Conservation (phyloP, 352 stramenopile species). For the Achlya hypogyna region DNA sequence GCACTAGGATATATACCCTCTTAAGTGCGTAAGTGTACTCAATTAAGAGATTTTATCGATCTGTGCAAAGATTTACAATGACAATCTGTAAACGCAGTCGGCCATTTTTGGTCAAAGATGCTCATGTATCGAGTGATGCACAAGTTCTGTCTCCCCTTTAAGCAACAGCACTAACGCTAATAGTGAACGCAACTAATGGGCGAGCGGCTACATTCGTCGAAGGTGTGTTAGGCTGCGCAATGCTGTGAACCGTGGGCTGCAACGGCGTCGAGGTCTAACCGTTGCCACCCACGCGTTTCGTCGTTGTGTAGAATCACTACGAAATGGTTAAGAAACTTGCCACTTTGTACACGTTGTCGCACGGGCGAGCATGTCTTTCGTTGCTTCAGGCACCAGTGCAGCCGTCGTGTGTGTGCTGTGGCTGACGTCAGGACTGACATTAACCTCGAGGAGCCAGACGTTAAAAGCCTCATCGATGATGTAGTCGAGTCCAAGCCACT, state of each 20-base stretch:
- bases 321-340: background rate
- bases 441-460: slow-evolving; percentile 79
- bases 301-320: background rate
- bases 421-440: slow-evolving; percentile 81
- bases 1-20: too few relatives aligned
- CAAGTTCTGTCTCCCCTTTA: too few relatives aligned
- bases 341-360: background rate
- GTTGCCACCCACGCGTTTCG: background rate
- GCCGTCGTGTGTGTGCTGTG: slow-evolving; percentile 56
- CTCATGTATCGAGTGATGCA: too few relatives aligned
- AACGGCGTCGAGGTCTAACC: background rate
- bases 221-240: too few relatives aligned
- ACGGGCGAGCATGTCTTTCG: slow-evolving; percentile 41
- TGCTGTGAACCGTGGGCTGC: background rate
- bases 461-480: slow-evolving; percentile 45
- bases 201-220: too few relatives aligned
- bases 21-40: too few relatives aligned
- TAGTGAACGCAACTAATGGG: too few relatives aligned
- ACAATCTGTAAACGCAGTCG: too few relatives aligned
- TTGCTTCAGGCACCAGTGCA: slow-evolving; percentile 42
- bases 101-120: too few relatives aligned
- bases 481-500: slow-evolving; percentile 84
- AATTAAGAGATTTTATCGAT: too few relatives aligned
- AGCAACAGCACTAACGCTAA: too few relatives aligned
- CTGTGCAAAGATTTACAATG: too few relatives aligned